Percentiles rank a stretch among this genome's conserved stretches.
Conservation (phyloP, 768 basidiomycete genomes). For the Lactarius evosmus region DNA sequence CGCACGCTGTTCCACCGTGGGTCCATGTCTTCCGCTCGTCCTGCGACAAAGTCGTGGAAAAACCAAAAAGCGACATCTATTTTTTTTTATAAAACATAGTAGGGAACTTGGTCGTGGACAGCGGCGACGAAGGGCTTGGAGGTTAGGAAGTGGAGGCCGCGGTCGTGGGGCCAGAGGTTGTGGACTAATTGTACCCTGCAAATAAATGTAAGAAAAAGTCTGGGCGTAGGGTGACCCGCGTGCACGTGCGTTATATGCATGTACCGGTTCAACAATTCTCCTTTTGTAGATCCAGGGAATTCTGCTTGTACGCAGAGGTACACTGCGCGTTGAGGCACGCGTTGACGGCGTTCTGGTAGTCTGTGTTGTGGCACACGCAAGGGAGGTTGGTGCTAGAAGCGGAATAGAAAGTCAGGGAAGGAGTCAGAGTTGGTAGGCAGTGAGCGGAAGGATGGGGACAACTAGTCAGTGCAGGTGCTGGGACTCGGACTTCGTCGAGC, state of each 20-base stretch:
- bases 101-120: not conserved
- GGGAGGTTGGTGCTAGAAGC: constrained; percentile 36
- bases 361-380: constrained; percentile 40
- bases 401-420: too few species aligned
- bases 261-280: constrained; percentile 33
- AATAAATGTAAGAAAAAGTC: not conserved
- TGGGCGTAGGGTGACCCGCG: too few species aligned
- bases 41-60: too few species aligned
- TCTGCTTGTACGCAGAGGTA: constrained; percentile 30
- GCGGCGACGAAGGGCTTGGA: not conserved
- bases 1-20: too few species aligned
- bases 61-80: not conserved
- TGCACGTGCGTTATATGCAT: too few species aligned
- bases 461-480: not conserved
- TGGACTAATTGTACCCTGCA: not conserved
- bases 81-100: too few species aligned
- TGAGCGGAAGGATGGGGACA: not conserved
- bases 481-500: not conserved
- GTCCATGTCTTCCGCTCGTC: too few species aligned
- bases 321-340: constrained; percentile 39
- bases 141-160: not conserved
- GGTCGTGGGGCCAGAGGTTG: not conserved
- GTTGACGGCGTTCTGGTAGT: constrained; percentile 37
- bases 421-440: not conserved
- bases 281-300: constrained; percentile 35